Evolutionary conservation across 345 rosid species (phyloP), one percentile per base, ranked within the genome.

Genomic region (Brassica carinata): DNA sequence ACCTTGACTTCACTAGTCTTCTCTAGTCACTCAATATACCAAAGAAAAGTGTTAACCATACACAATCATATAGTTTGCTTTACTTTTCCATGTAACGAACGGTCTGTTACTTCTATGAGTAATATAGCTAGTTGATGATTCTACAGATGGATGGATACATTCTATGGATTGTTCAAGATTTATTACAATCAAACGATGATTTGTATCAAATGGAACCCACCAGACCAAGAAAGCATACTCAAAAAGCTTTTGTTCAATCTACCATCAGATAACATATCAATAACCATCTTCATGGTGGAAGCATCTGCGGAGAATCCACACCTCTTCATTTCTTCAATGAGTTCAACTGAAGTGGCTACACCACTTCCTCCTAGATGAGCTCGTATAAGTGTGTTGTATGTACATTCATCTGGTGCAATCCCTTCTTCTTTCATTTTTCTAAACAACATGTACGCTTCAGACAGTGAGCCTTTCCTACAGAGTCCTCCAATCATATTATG

Each of bases 1-100:
- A 81, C 85, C 78, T 34, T 82, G 74, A 77, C 7, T 15, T 64
- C 40, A 26, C 14, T 30, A 45, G 13, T 51, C 11, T 30, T 74
- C 53, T 68, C 66, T 45, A 29, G 71, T 69, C 51, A 71, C 77
- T 71, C 80, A 30, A 51, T 71, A 26, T 64, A 38, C 51, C 17
- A 51, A 71, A 38, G 55, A 18, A 57, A 68, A 43, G 26, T 61
- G 8, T 19, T 26, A 13, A 13, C 72, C 59, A 57, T 48, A 73
- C 14, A 73, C 67, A 73, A 73, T 17, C 1, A 29, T 72, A 73
- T 72, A 73, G 36, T 6, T 67, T 73, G 55, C 63, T 67, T 73
- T 73, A 18, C 67, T 40, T 40, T 73, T 40, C 74, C 69, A 61
- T 67, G 64, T 79, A 73, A 4, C 68, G 57, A 73, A 73, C 53